These are phyloP conservation scores for Tolypocladium pustulatum DNA, from an alignment of 2,329 filamentous ascomycete species.

Conservation along the genomic window DNA sequence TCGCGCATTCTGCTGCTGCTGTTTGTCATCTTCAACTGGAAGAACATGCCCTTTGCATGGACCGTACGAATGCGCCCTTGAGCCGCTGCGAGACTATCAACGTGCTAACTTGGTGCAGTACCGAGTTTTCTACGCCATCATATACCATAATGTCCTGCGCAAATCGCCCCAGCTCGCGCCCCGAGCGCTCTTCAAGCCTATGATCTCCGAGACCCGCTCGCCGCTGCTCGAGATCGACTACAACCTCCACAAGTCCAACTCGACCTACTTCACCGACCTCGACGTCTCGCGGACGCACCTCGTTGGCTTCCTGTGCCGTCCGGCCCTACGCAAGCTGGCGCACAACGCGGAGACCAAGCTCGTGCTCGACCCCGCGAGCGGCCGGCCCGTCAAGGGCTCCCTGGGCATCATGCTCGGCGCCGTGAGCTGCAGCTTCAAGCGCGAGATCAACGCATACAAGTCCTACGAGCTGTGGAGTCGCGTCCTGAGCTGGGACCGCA, in stretches of 20 bases:
- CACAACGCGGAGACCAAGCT: conserved; percentile 16
- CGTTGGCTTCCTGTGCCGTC: conserved; percentile 56
- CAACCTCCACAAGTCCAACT: conserved; percentile 75
- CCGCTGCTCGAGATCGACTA: conserved; percentile 74
- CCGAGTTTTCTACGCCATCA: conserved; percentile 47
- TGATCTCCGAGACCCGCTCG: conserved; percentile 56
- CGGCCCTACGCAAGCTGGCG: conserved; percentile 14
- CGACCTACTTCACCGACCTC: conserved; percentile 79
- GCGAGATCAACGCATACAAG: conserved; percentile 60
- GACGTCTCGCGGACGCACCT: conserved; percentile 76
- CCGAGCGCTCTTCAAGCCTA: conserved; percentile 61
- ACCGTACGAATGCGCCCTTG: conserved; percentile 43
- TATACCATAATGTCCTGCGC: conserved; percentile 41
- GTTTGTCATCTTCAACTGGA: conserved; percentile 56
- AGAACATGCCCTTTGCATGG: conserved; percentile 66
- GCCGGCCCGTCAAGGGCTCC: conserved; percentile 37
- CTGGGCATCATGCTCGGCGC: conserved; percentile 60
- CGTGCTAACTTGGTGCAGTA: conserved; percentile 26
- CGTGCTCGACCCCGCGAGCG: conserved; percentile 37
- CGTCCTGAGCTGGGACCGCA: conserved; percentile 65
- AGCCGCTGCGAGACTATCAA: background rate
- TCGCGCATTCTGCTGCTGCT: conserved; percentile 42
- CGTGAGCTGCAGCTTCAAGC: conserved; percentile 63
- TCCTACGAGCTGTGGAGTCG: conserved; percentile 65
- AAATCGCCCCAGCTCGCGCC: conserved; percentile 39